Percentiles rank a stretch among this genome's conserved stretches.
These are phyloP conservation scores for Candida orba DNA, from an alignment of 805 yeast genomes.

Conservation along the genomic window DNA sequence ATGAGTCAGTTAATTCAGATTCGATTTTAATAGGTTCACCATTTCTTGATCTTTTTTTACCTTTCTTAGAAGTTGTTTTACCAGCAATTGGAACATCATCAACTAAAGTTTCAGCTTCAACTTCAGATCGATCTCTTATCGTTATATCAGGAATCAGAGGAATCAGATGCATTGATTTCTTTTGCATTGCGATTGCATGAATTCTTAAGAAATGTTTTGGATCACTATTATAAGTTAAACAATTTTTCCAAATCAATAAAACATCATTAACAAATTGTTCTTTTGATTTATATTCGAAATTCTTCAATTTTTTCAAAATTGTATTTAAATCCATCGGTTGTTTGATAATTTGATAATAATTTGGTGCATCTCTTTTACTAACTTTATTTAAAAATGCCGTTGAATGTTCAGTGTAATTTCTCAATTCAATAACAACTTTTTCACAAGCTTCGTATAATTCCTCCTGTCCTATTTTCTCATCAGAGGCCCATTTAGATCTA, in stretches of 20 bases:
- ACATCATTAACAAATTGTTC: constrained; percentile 91
- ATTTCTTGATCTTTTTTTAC: constrained; percentile 31
- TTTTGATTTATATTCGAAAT: constrained; percentile 75
- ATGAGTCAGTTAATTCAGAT: not conserved
- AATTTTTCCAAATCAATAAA: constrained; percentile 92
- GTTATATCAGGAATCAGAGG: constrained; percentile 88
- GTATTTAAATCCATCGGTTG: constrained; percentile 96
- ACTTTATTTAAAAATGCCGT: constrained; percentile 93
- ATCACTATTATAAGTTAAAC: constrained; percentile 87
- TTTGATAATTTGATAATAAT: constrained; percentile 83
- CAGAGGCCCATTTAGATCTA: constrained; percentile 96
- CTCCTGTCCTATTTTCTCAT: constrained; percentile 93
- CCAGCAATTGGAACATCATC: constrained; percentile 24
- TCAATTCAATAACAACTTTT: constrained; percentile 80
- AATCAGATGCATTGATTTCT: constrained; percentile 64
- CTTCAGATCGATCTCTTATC: constrained; percentile 63
- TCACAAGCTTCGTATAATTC: constrained; percentile 97
- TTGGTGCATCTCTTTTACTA: constrained; percentile 97
- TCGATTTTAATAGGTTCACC: constrained; percentile 25
- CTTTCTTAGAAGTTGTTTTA: constrained; percentile 30
- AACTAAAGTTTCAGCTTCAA: constrained; percentile 39
- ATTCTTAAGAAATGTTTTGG: constrained; percentile 86
- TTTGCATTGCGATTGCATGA: constrained; percentile 95
- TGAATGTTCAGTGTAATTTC: constrained; percentile 93
- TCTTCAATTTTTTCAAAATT: constrained; percentile 81